Evolutionary conservation across 495 filamentous ascomycete genomes (phyloP).

Genomic region (Tuber aestivum): DNA sequence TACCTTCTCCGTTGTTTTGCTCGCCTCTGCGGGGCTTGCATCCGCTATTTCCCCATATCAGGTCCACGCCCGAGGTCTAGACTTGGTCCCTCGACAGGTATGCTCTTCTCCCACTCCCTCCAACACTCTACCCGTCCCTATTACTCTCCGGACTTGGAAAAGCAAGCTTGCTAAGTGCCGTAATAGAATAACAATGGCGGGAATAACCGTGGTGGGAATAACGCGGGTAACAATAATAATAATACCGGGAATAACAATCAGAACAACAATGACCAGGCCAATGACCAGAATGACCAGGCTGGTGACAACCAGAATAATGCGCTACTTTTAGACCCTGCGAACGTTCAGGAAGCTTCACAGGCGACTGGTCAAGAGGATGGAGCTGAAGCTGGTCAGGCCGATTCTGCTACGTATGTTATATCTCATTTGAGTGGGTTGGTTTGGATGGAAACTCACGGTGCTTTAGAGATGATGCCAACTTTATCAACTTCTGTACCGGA

Average conservation of each 20-base stretch:
- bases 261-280: constrained; percentile 15
- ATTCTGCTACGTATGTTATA: constrained; percentile 21
- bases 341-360: constrained; percentile 38
- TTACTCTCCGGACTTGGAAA: background rate
- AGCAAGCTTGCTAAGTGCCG: background rate
- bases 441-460: background rate
- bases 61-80: constrained; percentile 13
- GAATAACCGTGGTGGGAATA: constrained; percentile 15
- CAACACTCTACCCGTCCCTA: background rate
- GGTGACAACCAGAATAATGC: constrained; percentile 1
- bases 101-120: background rate
- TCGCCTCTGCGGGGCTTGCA: constrained; percentile 29
- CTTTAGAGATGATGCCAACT: constrained; percentile 52
- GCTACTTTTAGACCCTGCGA: constrained; percentile 29
- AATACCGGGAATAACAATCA: constrained; percentile 4
- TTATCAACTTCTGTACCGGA: constrained; percentile 65
- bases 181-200: constrained; percentile 14
- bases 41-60: constrained; percentile 30
- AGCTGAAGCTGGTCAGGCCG: constrained; percentile 28
- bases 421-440: background rate
- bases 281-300: constrained; percentile 9
- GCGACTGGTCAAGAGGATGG: constrained; percentile 30
- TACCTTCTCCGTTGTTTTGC: constrained; percentile 30
- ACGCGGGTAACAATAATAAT: constrained; percentile 9
- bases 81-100: constrained; percentile 33